A percentile compares a stretch with the other conserved stretches of the same genome.
phyloP scores from a whole-genome alignment of 2,329 filamentous ascomycete species.

The Ceratocystis diversiconidia region DNA sequence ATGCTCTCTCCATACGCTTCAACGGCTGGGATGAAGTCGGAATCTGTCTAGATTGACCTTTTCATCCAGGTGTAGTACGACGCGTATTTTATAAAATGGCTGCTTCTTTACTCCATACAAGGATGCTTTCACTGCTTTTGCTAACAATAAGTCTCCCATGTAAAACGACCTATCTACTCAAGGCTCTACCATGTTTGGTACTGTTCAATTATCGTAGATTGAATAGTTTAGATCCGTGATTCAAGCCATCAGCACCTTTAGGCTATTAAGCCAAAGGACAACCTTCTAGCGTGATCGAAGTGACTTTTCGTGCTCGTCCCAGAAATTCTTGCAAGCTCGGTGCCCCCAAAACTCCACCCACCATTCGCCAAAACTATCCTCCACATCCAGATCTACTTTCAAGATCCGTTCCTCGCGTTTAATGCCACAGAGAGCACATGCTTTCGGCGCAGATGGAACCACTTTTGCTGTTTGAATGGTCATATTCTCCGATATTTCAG shows the following conservation, averaged over 20 bases:
- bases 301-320: slow-evolving; percentile 58
- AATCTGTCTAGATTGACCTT: no score
- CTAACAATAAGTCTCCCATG: no score
- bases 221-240: no score
- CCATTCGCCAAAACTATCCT: slow-evolving; percentile 93
- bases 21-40: no score
- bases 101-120: no score
- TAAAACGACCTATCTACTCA: no score
- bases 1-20: no score
- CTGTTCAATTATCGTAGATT: no score
- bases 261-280: neutral
- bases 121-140: no score
- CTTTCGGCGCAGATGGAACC: slow-evolving; percentile 57
- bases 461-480: slow-evolving; percentile 53
- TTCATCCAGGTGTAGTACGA: no score
- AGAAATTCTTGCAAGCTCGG: slow-evolving; percentile 67
- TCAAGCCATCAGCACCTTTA: neutral
- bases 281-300: slow-evolving; percentile 48
- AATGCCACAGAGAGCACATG: slow-evolving; percentile 75
- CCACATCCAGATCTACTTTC: slow-evolving; percentile 60
- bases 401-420: slow-evolving; percentile 72
- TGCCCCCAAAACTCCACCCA: slow-evolving; percentile 87
- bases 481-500: slow-evolving; percentile 58
- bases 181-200: no score
- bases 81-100: no score